Evolutionary conservation across 352 stramenopile species (phyloP), one percentile per base, ranked within the genome.

Genomic region (Globisporangium heterothallicum): DNA sequence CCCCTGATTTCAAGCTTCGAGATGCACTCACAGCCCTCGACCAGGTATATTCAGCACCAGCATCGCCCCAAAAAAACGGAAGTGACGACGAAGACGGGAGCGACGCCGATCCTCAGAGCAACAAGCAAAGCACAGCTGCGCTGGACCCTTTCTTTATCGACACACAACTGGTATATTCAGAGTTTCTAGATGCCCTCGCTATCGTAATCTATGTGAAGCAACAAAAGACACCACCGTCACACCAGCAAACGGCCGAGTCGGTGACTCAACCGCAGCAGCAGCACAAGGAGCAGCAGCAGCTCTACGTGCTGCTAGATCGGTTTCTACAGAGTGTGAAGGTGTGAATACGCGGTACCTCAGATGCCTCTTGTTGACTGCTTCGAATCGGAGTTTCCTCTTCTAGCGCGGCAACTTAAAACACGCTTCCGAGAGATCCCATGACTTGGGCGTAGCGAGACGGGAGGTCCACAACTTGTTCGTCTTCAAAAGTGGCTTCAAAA

Each of bases 401-500:
- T 16, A 6, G 2, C 19, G n/a, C n/a, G n/a, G n/a, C 25, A 24
- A 36, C 40, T 59, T 74, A 92, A 63, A 78, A 86, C 38, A 92
- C 72, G 41, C 64, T 61, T n/a, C 78, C 81, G 10, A 72, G 68
- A 1, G 68, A 50, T 5, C 82, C 82, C 82, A 93, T 93, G 42
- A 52, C 56, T 40, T 84, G 78, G 7, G 82, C 82, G 27, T 80
- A 86, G 16, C 74, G 70, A 21, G 82, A 91, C 36, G 82, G 82
- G 58, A 93, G 66, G 45, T 68, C 68, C 10, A 93, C 79, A 8
- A 60, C 70, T 56, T 91, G 78, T 12, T 81, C 53, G 54, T 93
- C 82, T 34, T 83, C 73, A 43, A 91, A 93, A 10, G 82, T 91
- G 19, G 77, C 82, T 66, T 93, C 82, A 43, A 88, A 93, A 43